Percentiles rank a stretch among this genome's conserved stretches.
Evolutionary conservation across 2,329 filamentous ascomycete species (phyloP).

Genomic region (Ilyonectria robusta): DNA sequence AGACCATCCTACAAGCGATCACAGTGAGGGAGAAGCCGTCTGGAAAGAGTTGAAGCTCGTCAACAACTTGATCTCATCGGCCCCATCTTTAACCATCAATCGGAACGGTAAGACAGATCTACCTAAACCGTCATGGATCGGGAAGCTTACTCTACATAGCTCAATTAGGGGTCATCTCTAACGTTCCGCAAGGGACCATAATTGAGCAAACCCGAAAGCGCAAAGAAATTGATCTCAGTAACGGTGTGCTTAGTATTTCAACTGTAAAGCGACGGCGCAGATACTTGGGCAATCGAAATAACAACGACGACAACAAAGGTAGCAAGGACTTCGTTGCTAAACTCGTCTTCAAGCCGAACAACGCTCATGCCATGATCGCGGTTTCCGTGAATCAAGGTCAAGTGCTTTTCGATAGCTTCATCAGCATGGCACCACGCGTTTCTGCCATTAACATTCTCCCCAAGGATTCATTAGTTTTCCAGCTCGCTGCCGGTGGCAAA

Average conservation of each 20-base stretch:
- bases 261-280: neutral
- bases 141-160: neutral
- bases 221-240: neutral
- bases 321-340: neutral
- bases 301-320: neutral
- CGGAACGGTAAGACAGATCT: neutral
- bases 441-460: neutral
- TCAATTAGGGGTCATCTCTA: neutral
- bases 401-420: neutral
- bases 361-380: neutral
- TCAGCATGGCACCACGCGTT: neutral
- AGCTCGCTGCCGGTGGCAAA: neutral
- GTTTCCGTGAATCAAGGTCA: neutral
- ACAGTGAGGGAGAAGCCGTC: neutral
- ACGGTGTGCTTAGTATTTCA: neutral
- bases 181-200: neutral
- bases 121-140: neutral
- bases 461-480: neutral
- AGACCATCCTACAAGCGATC: neutral
- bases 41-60: neutral
- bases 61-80: neutral
- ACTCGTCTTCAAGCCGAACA: neutral
- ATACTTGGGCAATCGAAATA: neutral
- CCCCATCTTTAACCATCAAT: neutral
- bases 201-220: neutral